A percentile compares a stretch with the other conserved stretches of the same genome.
These are phyloP conservation scores for Colletotrichum trifolii DNA, from an alignment of 2,329 filamentous ascomycete genomes.

Conservation along the genomic window DNA sequence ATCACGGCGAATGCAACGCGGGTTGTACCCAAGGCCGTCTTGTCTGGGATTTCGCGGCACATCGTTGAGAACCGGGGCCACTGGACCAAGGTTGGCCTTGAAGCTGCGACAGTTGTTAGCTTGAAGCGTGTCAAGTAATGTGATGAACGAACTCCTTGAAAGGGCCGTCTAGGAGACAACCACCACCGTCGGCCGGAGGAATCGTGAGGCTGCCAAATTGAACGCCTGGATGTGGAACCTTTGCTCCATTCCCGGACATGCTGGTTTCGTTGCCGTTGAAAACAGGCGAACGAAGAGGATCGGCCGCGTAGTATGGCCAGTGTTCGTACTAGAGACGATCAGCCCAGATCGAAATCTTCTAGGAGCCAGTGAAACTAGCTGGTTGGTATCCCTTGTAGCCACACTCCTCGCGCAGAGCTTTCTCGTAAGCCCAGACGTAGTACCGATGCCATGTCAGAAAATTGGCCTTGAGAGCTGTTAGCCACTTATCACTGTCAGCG, in stretches of 20 bases:
- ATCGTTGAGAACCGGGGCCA: constrained; percentile 42
- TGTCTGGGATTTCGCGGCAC: constrained; percentile 44
- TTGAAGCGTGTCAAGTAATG: constrained; percentile 48
- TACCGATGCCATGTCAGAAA: constrained; percentile 58
- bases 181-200: constrained; percentile 65
- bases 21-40: constrained; percentile 54
- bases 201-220: constrained; percentile 30
- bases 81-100: constrained; percentile 49
- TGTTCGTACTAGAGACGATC: constrained; percentile 57
- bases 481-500: too few relatives aligned
- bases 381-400: constrained; percentile 54
- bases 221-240: constrained; percentile 36
- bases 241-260: constrained; percentile 59
- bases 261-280: constrained; percentile 66
- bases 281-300: constrained; percentile 60
- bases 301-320: constrained; percentile 59
- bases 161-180: constrained; percentile 61
- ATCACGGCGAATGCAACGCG: constrained; percentile 57
- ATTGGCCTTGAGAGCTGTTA: constrained; percentile 40
- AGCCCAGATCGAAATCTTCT: background rate
- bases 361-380: constrained; percentile 35
- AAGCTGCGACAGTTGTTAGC: constrained; percentile 49
- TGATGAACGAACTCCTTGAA: constrained; percentile 55
- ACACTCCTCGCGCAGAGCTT: constrained; percentile 53
- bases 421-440: constrained; percentile 52